A percentile compares a stretch with the other conserved stretches of the same genome.
These are phyloP conservation scores for Colletotrichum falcatum DNA, from an alignment of 2,329 filamentous ascomycete species.

Conservation along the genomic window DNA sequence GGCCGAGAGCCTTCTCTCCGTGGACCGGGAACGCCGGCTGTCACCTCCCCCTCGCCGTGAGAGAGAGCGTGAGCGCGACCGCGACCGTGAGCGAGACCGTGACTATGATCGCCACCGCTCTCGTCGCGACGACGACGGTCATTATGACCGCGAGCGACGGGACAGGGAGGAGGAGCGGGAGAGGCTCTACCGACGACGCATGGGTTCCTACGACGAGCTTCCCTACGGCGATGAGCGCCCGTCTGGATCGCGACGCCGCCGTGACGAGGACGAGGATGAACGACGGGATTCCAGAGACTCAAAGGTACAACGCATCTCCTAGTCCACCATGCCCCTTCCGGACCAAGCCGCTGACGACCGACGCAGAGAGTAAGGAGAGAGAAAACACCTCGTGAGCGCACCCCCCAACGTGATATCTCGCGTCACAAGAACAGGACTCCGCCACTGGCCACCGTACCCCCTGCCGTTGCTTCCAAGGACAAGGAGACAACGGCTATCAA, in stretches of 20 bases:
- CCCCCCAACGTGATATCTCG: conserved; percentile 65
- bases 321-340: not conserved
- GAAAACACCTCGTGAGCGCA: conserved; percentile 69
- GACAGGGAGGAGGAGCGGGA: conserved; percentile 93
- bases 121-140: conserved; percentile 72
- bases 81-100: conserved; percentile 52
- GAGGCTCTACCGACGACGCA: conserved; percentile 84
- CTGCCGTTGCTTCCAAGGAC: conserved; percentile 37
- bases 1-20: conserved; percentile 70
- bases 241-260: conserved; percentile 76
- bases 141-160: conserved; percentile 87
- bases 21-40: conserved; percentile 57
- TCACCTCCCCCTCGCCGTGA: conserved; percentile 56
- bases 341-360: conserved; percentile 45
- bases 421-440: conserved; percentile 70
- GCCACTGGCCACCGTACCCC: conserved; percentile 49
- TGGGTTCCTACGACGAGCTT: conserved; percentile 85
- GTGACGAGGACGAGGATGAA: conserved; percentile 82
- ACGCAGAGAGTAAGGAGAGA: conserved; percentile 69
- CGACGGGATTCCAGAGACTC: conserved; percentile 74
- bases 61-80: conserved; percentile 46
- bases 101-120: conserved; percentile 65
- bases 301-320: conserved; percentile 63
- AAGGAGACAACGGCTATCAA: conserved; percentile 45
- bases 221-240: conserved; percentile 86